Base-by-base conservation (phyloP, 441 rosid genomes). In the Gossypium schwendimanii region DNA sequence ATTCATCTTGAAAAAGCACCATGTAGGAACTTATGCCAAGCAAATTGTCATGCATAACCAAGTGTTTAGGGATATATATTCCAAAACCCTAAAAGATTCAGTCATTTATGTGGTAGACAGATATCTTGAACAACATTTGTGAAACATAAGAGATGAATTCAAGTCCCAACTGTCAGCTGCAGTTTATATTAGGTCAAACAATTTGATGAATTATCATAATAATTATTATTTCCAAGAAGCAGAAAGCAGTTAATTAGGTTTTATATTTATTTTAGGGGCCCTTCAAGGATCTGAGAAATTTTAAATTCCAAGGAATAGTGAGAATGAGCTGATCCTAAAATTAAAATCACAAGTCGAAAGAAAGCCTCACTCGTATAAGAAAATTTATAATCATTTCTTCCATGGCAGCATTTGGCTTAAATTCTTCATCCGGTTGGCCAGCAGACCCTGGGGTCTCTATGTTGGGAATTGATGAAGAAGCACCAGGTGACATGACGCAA, bases 351-450 rank as follows among this genome's bases (percentile, higher is more conserved):
- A 55, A 75, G 24, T 61, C 53, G 63, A 76, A 75, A 77, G 64
- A 72, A 78, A 71, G 72, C 52, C 98, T 90, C 80, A 96, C 99
- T 75, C 98, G 81, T 82, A 96, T 93, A 39, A 96, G 96, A 81
- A 96, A 96, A 81, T 90, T 96, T 81, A 96, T 96, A 65, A 96
- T 92, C 92, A 93, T 86, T 84, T 96, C 99, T 81, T 96, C 99
- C 99, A 96, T 96, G 60, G 99, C 99, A 76, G 98, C 97, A 87
- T 96, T 96, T 41, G 98, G 99, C 84, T 96, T 96, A 84, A 96
- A 96, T 79, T 93, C 99, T 79, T 93, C 99, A 79, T 96, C 99
- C 54, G 94, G 94, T 81, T 93, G 99, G 75, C 90, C 87, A 81
- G 91, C 86, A 79, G 98, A 85, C 77, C 98, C 98, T 28, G 98